Base-by-base conservation (phyloP, 352 stramenopile species). In the Phytophthora capsici region DNA sequence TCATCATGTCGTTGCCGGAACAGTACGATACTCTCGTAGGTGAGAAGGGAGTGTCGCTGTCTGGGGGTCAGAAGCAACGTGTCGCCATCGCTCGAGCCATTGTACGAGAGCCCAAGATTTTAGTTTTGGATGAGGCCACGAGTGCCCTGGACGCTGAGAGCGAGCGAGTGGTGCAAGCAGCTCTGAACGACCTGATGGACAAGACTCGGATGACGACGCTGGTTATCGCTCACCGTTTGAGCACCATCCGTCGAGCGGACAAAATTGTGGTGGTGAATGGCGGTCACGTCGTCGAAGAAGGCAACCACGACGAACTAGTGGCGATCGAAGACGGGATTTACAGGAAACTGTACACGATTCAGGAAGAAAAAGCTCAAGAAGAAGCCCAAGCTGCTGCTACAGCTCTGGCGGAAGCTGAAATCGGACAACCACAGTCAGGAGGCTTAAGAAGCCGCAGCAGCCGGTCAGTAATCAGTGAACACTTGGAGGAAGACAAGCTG, bases 1-100 rank as follows among this genome's bases (percentile, higher is more conserved):
- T 84, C 63, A 98, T 98, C 55, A 82, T 82, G 57, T 61, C 71
- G 17, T 82, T 98, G 20, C 91, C 93, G 82, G 17, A 80, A 81
- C 53, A 95, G 78, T 97, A 96, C 70, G 83, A 98, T 69, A 84
- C 76, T 0, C 8, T 76, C 10, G 71, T 81, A 1, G 76, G 76
- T 2, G 68, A 79, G 62, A 80, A 84, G 30, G 90, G 91, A 14
- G 75, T 84, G 3, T 80, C 84, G 20, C 71, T 99, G 7, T 98
- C 87, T n/a, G 97, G 72, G 22, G 73, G 76, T 6, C 66, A 82
- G 54, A 74, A 74, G 23, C 66, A 74, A 23, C 66, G 96, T 17
- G 46, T 91, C 1, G 82, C 82, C 0, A 85, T 91, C 16, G 82
- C 82, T 13, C 67, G 82, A 17, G 82, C 82, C 10, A 57, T 91